Percentiles rank a stretch among this genome's conserved stretches.
Evolutionary conservation across 2,329 filamentous ascomycete species (phyloP).

Genomic region (Colletotrichum ledebouriae): DNA sequence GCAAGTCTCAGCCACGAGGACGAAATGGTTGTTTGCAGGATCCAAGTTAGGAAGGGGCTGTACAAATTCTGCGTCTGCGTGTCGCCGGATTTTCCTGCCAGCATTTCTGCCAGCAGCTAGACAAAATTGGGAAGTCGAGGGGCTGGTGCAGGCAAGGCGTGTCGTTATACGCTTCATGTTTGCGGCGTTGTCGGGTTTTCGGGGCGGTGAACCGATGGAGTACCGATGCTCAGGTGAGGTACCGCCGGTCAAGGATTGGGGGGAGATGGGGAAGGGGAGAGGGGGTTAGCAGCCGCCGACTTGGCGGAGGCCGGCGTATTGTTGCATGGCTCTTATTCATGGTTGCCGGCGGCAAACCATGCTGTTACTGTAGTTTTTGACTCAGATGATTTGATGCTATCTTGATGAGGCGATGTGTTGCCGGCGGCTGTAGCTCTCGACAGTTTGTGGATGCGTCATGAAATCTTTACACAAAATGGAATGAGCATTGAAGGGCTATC

Average conservation of each 20-base stretch:
- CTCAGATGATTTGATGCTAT: neutral
- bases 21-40: too few relatives aligned
- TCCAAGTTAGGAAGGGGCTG: neutral
- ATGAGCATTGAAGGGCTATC: too few relatives aligned
- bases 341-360: neutral
- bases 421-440: too few relatives aligned
- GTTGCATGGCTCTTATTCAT: slow-evolving; percentile 7
- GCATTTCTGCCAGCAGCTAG: slow-evolving; percentile 6
- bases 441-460: too few relatives aligned
- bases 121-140: neutral
- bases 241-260: slow-evolving; percentile 8
- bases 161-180: slow-evolving; percentile 21
- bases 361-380: neutral
- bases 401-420: neutral
- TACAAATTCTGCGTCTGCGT: neutral
- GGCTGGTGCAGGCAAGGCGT: slow-evolving; percentile 22
- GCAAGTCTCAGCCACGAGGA: slow-evolving; percentile 9
- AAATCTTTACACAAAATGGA: too few relatives aligned
- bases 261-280: slow-evolving; percentile 4
- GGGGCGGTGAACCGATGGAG: slow-evolving; percentile 36
- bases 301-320: slow-evolving; percentile 17
- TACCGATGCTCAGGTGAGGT: slow-evolving; percentile 19
- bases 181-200: slow-evolving; percentile 34
- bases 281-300: neutral
- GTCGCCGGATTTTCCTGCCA: neutral